Conservation (phyloP, 140 eudicot species). For the Senecio squalidus region DNA sequence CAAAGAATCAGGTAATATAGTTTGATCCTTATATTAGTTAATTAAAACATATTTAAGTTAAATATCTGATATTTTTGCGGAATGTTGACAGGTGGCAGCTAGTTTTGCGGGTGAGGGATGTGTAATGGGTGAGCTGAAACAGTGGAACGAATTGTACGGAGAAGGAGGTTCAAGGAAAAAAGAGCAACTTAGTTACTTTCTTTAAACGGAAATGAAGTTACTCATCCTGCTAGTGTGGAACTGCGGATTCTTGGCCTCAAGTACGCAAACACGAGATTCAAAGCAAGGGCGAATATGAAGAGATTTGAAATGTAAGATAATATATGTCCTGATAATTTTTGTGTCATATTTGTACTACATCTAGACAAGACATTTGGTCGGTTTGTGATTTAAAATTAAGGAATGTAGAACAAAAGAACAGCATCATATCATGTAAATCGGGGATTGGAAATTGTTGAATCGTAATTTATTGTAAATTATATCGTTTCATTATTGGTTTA, state of each 20-base stretch:
- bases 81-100: conserved; percentile 73
- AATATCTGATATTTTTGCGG: neutral
- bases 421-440: conserved; percentile 12
- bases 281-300: no score
- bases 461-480: conserved; percentile 19
- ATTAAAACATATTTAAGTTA: neutral
- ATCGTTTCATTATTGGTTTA: conserved; percentile 15
- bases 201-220: conserved; percentile 29
- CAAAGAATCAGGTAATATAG: conserved; percentile 75
- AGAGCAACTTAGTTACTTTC: conserved; percentile 81
- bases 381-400: neutral
- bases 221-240: no score
- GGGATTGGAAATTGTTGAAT: conserved; percentile 11
- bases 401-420: conserved; percentile 4
- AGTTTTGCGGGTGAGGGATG: conserved; percentile 94
- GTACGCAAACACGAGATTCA: no score
- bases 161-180: conserved; percentile 98
- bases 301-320: conserved; percentile 24
- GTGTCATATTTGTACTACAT: conserved; percentile 2
- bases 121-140: conserved; percentile 80
- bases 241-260: no score
- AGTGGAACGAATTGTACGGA: conserved; percentile 90
- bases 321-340: conserved; percentile 3
- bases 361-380: neutral
- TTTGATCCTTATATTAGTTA: neutral